Conservation (phyloP, 176 grass and related monocot genomes). For the Pontederia paniculata region DNA sequence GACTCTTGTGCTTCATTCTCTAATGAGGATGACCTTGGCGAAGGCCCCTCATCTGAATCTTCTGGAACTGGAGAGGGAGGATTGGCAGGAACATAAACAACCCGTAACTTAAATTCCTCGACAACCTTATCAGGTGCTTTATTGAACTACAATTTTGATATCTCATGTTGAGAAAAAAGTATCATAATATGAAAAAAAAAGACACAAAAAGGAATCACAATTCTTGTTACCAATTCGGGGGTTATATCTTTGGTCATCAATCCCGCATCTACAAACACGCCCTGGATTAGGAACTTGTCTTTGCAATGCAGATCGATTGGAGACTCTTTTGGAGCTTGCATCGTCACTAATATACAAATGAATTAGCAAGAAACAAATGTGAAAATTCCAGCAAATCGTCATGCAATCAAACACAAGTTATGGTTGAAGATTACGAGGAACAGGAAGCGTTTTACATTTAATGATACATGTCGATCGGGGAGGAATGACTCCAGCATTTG, state of each 20-base stretch:
- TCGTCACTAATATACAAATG: slow-evolving; percentile 31
- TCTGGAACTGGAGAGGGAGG: slow-evolving; percentile 91
- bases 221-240: slow-evolving; percentile 41
- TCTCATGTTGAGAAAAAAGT: neutral
- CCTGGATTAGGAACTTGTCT: slow-evolving; percentile 91
- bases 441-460: slow-evolving; percentile 30
- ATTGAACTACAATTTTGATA: slow-evolving; percentile 48
- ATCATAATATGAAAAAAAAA: slow-evolving; percentile 17
- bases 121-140: slow-evolving; percentile 53
- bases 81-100: slow-evolving; percentile 85
- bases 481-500: slow-evolving; percentile 51
- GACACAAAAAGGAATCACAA: neutral
- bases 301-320: slow-evolving; percentile 77
- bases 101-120: slow-evolving; percentile 77
- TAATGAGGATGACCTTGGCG: slow-evolving; percentile 28
- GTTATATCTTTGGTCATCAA: slow-evolving; percentile 41
- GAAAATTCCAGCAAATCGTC: neutral
- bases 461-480: slow-evolving; percentile 37
- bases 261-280: slow-evolving; percentile 31
- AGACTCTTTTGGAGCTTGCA: slow-evolving; percentile 72
- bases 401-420: neutral
- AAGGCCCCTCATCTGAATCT: slow-evolving; percentile 62
- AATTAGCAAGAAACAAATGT: slow-evolving; percentile 6
- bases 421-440: neutral
- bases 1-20: slow-evolving; percentile 45